Base-by-base conservation (phyloP, 2,329 filamentous ascomycete genomes). In the Epichloe gansuensis region DNA sequence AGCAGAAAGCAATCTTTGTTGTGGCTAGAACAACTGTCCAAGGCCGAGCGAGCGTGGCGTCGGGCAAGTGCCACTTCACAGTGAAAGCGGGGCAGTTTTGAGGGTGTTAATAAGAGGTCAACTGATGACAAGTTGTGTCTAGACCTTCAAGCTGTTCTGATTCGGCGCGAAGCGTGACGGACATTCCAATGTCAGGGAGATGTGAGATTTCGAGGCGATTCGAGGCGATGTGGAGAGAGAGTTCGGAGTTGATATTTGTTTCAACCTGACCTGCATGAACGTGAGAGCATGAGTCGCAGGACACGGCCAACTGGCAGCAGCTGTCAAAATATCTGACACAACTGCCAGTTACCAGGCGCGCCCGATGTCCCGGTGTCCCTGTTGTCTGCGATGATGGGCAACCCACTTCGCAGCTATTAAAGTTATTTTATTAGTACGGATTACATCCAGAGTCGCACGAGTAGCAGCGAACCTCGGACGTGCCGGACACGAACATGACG, bases 71-170 rank as follows among this genome's bases (percentile, higher is more conserved):
- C 34, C 23, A 39, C 35, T 50, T 13, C 31, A 34, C 31, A 34
- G 44, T 37, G 9, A 50, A 51, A 54, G 52, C 52, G 52, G 52
- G 52, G 52, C 52, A 35, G 28, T 6, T 31, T 23, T 38, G 46
- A 17, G 17, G 8, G n/a, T 21, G 21, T 43, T 35, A 21, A 23
- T 35, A 21, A 23, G 31, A 31, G 25, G 48, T 51, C 28, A 25
- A 45, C 21, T 15, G 23, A 23, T 37, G 15, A 23, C 15, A 28
- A 46, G 23, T 43, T 52, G 42, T n/a, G 43, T 38, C n/a, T 21
- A 44, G 46, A 42, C 37, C 46, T 15, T 21, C 15, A 25, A 43
- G 41, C 45, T 37, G 34, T 34, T 37, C 34, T 7, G 23, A 23
- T 13, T 35, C 17, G 34, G 17, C 25, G 31, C 34, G 9, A n/a